Base-by-base conservation (phyloP, 139 green algal species). In the Spirogloea muscicola region DNA sequence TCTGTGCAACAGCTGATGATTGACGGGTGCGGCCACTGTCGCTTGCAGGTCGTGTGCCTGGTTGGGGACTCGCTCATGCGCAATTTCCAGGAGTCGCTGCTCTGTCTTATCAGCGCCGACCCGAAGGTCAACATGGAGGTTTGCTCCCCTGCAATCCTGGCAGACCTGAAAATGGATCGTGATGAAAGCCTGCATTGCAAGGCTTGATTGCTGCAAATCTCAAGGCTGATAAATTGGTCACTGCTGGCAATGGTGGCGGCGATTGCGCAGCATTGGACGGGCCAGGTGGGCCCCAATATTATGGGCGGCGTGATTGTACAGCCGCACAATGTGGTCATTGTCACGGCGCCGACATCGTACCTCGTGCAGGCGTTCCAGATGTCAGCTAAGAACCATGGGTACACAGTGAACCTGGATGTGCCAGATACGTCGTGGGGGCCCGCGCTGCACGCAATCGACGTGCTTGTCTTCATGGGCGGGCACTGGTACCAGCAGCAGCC, bases 81-180 rank as follows among this genome's bases (percentile, higher is more conserved):
- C 49, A 60, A 60, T 29, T 60, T 60, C 16, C 49, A 60, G 0
- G 49, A 60, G 49, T 27, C 49, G 49, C 49, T 60, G 49, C 49
- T 60, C 10, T 60, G 49, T 29, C 27, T 29, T 29, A 60, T 60
- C 10, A 27, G 34, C 49, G 34, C 49, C 27, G 49, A 29, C 49
- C 27, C 27, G 13, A n/a, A 29, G 6, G 49, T 27, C 18, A 27
- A 60, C 27, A 29, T 60, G 16, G 34, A 36, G 6, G 25, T 2
- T 27, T 58, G 49, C 13, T 58, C 9, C 9, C 6, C 6, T 7
- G 6, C 49, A n/a, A 6, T 29, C 49, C 10, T 59, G 27, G 3
- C 3, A n/a, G 2, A 58, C 3, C 48, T 4, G n/a, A n/a, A n/a
- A n/a, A n/a, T n/a, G n/a, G n/a, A n/a, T n/a, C n/a, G n/a, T n/a